Conservation (phyloP, 2,329 filamentous ascomycete species). For the Sporothrix phasma region DNA sequence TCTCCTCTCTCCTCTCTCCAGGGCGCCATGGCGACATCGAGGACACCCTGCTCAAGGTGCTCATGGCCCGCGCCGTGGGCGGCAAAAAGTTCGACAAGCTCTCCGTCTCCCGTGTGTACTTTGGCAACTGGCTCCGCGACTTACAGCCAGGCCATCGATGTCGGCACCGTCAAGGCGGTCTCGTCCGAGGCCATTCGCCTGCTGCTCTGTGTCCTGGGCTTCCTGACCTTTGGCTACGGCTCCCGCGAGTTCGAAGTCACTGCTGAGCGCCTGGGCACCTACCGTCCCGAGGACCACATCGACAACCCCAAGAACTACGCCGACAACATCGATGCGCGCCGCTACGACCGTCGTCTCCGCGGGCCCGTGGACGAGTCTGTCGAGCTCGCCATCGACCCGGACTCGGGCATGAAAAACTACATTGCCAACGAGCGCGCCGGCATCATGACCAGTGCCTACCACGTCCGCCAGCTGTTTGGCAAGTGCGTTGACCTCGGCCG, state of each 20-base stretch:
- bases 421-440: conserved; percentile 73
- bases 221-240: conserved; percentile 78
- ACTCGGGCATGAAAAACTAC: conserved; percentile 81
- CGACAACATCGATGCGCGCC: conserved; percentile 74
- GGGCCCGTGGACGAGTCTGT: conserved; percentile 68
- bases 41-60: conserved; percentile 69
- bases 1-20: conserved; percentile 22
- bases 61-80: conserved; percentile 49
- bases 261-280: conserved; percentile 66
- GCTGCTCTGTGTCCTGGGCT: conserved; percentile 78
- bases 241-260: conserved; percentile 82
- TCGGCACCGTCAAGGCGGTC: conserved; percentile 83
- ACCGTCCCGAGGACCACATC: conserved; percentile 75
- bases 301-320: conserved; percentile 76
- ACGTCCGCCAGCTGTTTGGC: conserved; percentile 64
- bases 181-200: conserved; percentile 86
- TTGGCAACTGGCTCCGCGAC: conserved; percentile 90
- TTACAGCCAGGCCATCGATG: conserved; percentile 92
- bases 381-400: conserved; percentile 68
- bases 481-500: conserved; percentile 72
- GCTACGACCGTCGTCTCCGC: conserved; percentile 72
- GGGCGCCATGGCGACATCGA: conserved; percentile 88
- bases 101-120: conserved; percentile 82
- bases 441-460: conserved; percentile 72
- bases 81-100: conserved; percentile 83